A percentile compares a stretch with the other conserved stretches of the same genome.
Evolutionary conservation across 331 rosid species (phyloP).

Genomic region (Cucumis variabilis): DNA sequence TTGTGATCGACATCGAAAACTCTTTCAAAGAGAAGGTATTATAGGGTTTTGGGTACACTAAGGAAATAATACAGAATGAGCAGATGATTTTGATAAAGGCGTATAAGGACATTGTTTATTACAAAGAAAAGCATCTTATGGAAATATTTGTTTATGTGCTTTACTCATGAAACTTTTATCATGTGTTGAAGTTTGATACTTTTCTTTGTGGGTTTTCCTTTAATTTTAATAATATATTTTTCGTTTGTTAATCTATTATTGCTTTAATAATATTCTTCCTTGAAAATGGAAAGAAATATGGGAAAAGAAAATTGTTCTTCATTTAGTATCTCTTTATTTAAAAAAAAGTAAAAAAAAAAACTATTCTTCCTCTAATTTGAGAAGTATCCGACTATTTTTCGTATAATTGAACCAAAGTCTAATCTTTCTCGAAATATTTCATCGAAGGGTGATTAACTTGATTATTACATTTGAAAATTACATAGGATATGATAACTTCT

Average conservation of each 20-base stretch:
- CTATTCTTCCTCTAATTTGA: no score
- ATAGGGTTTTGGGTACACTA: not conserved
- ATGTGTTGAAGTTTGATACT: not conserved
- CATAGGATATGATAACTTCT: no score
- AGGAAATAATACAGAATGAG: not conserved
- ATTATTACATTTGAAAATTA: no score
- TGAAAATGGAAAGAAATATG: not conserved
- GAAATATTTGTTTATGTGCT: not conserved
- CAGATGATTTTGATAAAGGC: not conserved
- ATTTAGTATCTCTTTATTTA: no score
- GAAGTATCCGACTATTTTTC: no score
- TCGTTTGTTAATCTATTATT: not conserved
- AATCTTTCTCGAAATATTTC: no score
- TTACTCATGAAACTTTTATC: not conserved
- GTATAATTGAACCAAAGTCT: no score
- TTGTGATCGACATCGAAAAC: slow-evolving; percentile 83
- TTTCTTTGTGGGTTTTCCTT: no score
- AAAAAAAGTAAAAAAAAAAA: accelerated
- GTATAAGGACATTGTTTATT: not conserved
- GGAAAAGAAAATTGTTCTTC: not conserved
- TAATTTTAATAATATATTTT: no score
- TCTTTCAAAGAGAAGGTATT: slow-evolving; percentile 36
- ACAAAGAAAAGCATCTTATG: not conserved
- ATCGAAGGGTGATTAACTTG: no score
- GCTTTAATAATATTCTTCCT: not conserved